These are phyloP conservation scores for Cyclostephanos invisitatus DNA, from an alignment of 108 stramenopile genomes.

Conservation along the genomic window DNA sequence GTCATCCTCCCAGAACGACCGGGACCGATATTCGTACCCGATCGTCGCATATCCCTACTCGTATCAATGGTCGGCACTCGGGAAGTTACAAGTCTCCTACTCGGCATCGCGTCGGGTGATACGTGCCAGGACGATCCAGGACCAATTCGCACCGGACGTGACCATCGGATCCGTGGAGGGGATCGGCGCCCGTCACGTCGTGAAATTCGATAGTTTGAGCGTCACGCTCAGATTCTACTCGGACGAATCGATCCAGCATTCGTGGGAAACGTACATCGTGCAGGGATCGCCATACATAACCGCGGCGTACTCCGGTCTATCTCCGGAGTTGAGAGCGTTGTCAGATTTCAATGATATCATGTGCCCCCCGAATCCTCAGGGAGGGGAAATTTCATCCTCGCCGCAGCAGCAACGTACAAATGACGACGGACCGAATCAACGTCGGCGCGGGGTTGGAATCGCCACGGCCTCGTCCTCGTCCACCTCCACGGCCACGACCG, in stretches of 20 bases:
- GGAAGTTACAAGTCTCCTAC: constrained; percentile 69
- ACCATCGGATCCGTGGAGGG: constrained; percentile 59
- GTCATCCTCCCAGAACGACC: constrained; percentile 5
- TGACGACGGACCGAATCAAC: constrained; percentile 1
- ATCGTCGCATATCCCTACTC: constrained; percentile 83
- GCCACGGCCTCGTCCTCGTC: constrained; percentile 19
- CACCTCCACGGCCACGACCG: constrained; percentile 8
- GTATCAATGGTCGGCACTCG: constrained; percentile 72
- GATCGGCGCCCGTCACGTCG: constrained; percentile 51
- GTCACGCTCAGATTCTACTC: constrained; percentile 69
- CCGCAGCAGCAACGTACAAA: constrained; percentile 10
- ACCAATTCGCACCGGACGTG: constrained; percentile 72
- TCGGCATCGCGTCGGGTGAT: constrained; percentile 62
- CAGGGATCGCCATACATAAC: constrained; percentile 86
- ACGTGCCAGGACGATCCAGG: constrained; percentile 51
- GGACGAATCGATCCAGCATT: constrained; percentile 10
- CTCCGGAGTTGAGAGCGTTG: constrained; percentile 63
- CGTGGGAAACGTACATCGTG: constrained; percentile 79
- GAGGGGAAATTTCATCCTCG: constrained; percentile 6
- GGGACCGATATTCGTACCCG: constrained; percentile 70
- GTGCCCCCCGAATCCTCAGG: constrained; percentile 52
- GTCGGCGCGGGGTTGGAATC: neutral
- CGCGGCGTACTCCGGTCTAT: constrained; percentile 48
- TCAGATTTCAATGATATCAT: constrained; percentile 65
- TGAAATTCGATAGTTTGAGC: constrained; percentile 74